These are phyloP conservation scores for Nepenthes mirabilis DNA, from an alignment of 148 eudicot species.

Conservation along the genomic window DNA sequence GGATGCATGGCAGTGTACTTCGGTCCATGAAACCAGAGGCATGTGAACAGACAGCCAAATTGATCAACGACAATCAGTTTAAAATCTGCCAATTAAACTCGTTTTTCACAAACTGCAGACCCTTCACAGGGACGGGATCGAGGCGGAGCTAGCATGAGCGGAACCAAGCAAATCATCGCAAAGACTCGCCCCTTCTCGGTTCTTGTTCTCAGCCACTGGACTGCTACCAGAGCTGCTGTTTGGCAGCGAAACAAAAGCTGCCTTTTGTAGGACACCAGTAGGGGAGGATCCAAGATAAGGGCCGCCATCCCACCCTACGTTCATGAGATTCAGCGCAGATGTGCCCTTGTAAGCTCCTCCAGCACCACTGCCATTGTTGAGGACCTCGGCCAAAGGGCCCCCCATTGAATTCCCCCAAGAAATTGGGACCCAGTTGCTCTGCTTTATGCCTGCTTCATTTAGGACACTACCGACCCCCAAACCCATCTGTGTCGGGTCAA, in stretches of 20 bases:
- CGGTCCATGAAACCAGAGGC: not conserved
- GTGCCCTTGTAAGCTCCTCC: slow-evolving; percentile 9
- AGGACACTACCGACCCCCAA: slow-evolving; percentile 18
- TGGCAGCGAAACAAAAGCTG: slow-evolving; percentile 50
- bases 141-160: slow-evolving; percentile 26
- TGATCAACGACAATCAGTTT: not conserved
- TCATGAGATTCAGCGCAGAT: slow-evolving; percentile 14
- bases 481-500: slow-evolving; percentile 34
- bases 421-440: slow-evolving; percentile 33
- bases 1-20: no score
- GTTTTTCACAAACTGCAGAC: not conserved
- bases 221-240: slow-evolving; percentile 77
- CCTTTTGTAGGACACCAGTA: slow-evolving; percentile 62
- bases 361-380: slow-evolving; percentile 23
- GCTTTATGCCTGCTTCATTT: slow-evolving; percentile 20
- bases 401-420: slow-evolving; percentile 67
- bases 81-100: not conserved
- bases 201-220: slow-evolving; percentile 30
- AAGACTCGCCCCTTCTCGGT: slow-evolving; percentile 18
- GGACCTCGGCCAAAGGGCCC: slow-evolving; percentile 80
- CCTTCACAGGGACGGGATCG: slow-evolving; percentile 14
- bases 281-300: slow-evolving; percentile 59
- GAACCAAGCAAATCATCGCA: slow-evolving; percentile 29
- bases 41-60: not conserved
- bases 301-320: slow-evolving; percentile 31